Base-by-base conservation (phyloP, 495 filamentous ascomycete genomes). In the Evernia prunastri region DNA sequence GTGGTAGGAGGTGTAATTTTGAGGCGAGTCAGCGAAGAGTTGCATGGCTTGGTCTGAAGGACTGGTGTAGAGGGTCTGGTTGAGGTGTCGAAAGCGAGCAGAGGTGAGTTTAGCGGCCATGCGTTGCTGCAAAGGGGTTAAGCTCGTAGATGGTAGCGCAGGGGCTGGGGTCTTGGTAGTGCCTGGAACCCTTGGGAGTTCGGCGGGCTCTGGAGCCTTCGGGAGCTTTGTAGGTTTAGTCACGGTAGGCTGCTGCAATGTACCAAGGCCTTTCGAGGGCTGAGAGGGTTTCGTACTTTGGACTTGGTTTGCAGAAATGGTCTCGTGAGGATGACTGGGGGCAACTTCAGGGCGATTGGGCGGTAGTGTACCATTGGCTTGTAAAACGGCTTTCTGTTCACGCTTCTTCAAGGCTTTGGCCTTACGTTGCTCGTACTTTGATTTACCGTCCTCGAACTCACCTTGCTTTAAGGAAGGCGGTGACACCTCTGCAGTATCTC, bases 71-170 rank as follows among this genome's bases (percentile, higher is more conserved):
- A 97, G 88, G 6, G 89, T 91, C 76, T 98, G 87, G 77, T 98
- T 98, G 65, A 98, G 84, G 73, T 97, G 90, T 68, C 94, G 91
- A 84, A 98, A 98, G 64, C 94, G 93, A 18, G 94, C 91, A 8
- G 90, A 91, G 62, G 92, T 81, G 61, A 98, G 86, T 76, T 97
- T 97, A 66, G 89, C 84, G 62, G 88, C 88, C 94, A 98, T 98
- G 6, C 87, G 85, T 63, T 87, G 85, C 79, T 98, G 94, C 58
- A 98, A 82, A 37, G 94, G 92, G 0, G 94, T 98, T 63, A 98
- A 82, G 59, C 84, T 73, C 56, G 66, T 71, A 39, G 70, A 79
- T 36, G 71, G 75, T 63, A 54, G 13, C 33, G 70, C 67, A 29
- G 69, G 67, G 27, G 76, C 70, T 59, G 74, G 56, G 18, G 71